Evolutionary conservation across 805 yeast genomes (phyloP), one percentile per base, ranked within the genome.

Genomic region (Kodamaea nitidulidarum): DNA sequence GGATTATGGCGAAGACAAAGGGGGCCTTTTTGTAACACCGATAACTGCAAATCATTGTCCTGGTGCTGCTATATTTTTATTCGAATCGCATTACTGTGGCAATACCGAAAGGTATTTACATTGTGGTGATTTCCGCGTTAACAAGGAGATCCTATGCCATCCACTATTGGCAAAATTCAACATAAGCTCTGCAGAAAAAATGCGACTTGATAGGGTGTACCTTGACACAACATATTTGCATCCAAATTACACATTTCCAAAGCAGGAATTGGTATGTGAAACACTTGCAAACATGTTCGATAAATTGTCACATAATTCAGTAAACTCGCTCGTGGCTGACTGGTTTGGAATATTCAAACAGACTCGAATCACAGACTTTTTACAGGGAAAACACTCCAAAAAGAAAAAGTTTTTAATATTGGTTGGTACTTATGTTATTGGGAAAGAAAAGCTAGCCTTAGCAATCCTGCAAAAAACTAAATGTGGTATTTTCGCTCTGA

Each of bases 1-100:
- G 7, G 50, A 49, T 18, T 59, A 56, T 7, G 61, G 55, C 3
- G 31, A 31, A 14, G 43, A 44, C 12, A 32, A 44, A 7, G 32
- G 70, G 0, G 71, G 70, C 1, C 48, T 69, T 0, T 68, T 67
- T 25, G 88, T 88, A 0, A 74, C 80, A 0, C 66, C 81, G 9
- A 60, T 83, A 4, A 88, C 86, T 49, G 98, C 98, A 0, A 91
- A 93, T 50, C 98, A 93, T 61, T 93, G 98, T 60, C 98, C 98
- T 1, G 98, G 98, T 2, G 87, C 97, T 2, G 87, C 78, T 0
- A 75, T 93, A 0, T 84, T 90, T 43, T 60, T 88, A 9, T 84
- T 87, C 50, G 82, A 81, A 50, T 60, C 72, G 14, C 47, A 63
- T 0, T 33, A 40, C n/a, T 48, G 45, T 4, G 56, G 58, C 0